Base-by-base conservation (phyloP, 768 basidiomycete genomes). In the Mycena floridula region DNA sequence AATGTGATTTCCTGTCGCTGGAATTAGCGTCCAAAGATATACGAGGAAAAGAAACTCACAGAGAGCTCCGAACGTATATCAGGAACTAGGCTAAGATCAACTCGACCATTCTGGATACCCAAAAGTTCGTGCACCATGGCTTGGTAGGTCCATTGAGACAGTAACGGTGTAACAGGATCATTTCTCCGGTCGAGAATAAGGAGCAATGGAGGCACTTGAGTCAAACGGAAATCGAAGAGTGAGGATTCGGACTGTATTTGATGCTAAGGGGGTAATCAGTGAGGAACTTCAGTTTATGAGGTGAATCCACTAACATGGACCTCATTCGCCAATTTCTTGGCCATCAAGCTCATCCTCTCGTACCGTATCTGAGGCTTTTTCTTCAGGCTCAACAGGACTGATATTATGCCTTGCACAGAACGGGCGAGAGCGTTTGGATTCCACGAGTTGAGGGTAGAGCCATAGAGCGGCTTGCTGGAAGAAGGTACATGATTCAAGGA, bases 131-230 rank as follows among this genome's bases (percentile, higher is more conserved):
- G 96, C 0, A 98, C 96, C 94, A 98, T 97, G 1, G 95, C 96
- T 61, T 98, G 95, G 66, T 98, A 98, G 21, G 96, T 98, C 96
- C 96, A 98, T 63, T 97, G 96, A 2, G 91, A 91, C 24, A 98
- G 73, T 27, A 98, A 67, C 4, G 96, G 96, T 0, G 96, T 98
- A 5, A 98, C 90, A 2, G 96, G 96, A 57, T 99, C 96, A 63
- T 96, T 97, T 50, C 95, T 73, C 50, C 96, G 78, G 65, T 99
- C 96, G 44, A 99, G 74, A 51, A 99, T 89, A 41, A 99, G 74
- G 25, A 99, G 69, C 36, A 98, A 59, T 6, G 96, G 96, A 2
- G 91, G 77, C 7, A 90, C 82, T 61, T 92, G 89, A 2, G 89
- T 91, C 28, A 82, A 72, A 38, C 93, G 78, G 61, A 98, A 98